These are phyloP conservation scores for Cadophora sp. DNA, from an alignment of 2,329 filamentous ascomycete species.

Conservation along the genomic window DNA sequence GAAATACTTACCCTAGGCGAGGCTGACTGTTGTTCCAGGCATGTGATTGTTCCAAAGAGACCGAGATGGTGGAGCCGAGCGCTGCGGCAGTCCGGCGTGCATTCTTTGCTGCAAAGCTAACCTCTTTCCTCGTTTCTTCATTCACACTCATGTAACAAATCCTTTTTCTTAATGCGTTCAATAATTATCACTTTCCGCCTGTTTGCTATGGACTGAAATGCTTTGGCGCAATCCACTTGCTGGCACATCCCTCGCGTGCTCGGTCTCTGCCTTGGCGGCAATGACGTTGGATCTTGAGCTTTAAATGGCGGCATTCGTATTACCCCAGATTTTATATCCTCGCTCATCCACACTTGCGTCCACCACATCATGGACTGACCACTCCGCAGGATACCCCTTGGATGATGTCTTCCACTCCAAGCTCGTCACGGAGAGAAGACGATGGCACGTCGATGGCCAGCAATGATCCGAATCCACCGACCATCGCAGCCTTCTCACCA, in stretches of 20 bases:
- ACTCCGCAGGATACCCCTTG: conserved; percentile 45
- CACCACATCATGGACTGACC: conserved; percentile 11
- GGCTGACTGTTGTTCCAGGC: conserved; percentile 1
- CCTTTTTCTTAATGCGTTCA: conserved; percentile 5
- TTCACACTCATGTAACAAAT: not conserved
- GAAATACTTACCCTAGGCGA: not conserved
- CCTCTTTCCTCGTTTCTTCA: not conserved
- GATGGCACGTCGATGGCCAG: conserved; percentile 34
- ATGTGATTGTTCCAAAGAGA: conserved; percentile 15
- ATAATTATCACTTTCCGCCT: not conserved
- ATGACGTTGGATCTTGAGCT: conserved; percentile 39
- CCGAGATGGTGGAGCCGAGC: conserved; percentile 13
- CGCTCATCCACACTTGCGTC: not conserved
- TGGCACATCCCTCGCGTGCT: conserved; percentile 14
- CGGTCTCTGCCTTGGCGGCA: conserved; percentile 36
- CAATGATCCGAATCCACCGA: conserved; percentile 63
- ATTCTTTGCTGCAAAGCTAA: not conserved
- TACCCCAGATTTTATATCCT: conserved; percentile 27
- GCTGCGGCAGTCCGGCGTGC: conserved; percentile 2
- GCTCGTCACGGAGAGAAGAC: conserved; percentile 37
- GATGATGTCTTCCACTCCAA: conserved; percentile 45
- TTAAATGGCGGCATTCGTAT: conserved; percentile 47
- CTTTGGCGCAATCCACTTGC: conserved; percentile 13
- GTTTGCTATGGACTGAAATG: conserved; percentile 23
- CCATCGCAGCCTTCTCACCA: conserved; percentile 89